Conservation (phyloP, 2,329 filamentous ascomycete genomes). For the Zymoseptoria ardabiliae region DNA sequence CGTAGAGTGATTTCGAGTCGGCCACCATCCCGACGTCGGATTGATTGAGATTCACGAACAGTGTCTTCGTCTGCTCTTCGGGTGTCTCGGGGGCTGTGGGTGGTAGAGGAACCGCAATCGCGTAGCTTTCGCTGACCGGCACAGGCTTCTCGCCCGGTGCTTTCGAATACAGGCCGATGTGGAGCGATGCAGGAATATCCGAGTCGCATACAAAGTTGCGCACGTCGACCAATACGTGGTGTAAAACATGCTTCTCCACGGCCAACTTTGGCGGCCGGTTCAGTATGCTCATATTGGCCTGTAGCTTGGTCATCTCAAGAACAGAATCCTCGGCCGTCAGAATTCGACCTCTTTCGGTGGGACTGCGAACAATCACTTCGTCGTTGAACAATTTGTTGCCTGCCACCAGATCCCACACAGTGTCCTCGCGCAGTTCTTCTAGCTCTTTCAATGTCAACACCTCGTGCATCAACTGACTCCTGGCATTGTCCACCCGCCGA, state of each 20-base stretch:
- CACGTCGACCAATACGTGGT: slow-evolving; percentile 77
- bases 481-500: slow-evolving; percentile 70
- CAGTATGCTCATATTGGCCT: slow-evolving; percentile 92
- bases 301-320: slow-evolving; percentile 80
- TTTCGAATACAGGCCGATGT: slow-evolving; percentile 71
- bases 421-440: slow-evolving; percentile 70
- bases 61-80: slow-evolving; percentile 65
- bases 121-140: slow-evolving; percentile 75
- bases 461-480: slow-evolving; percentile 87
- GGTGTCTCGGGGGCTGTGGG: slow-evolving; percentile 61
- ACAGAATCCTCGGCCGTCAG: slow-evolving; percentile 89
- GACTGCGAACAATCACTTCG: slow-evolving; percentile 91
- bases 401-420: slow-evolving; percentile 88
- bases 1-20: slow-evolving; percentile 64
- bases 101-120: slow-evolving; percentile 67
- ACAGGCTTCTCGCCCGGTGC: slow-evolving; percentile 54
- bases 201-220: slow-evolving; percentile 72
- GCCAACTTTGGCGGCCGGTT: slow-evolving; percentile 67
- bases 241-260: slow-evolving; percentile 63
- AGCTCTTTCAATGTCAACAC: slow-evolving; percentile 85
- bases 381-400: slow-evolving; percentile 92
- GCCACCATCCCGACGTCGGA: slow-evolving; percentile 61
- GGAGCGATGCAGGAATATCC: slow-evolving; percentile 66
- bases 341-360: slow-evolving; percentile 71
- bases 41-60: slow-evolving; percentile 80